These are phyloP conservation scores for Prunus fruticosa DNA, from an alignment of 306 rosid genomes.

Conservation along the genomic window DNA sequence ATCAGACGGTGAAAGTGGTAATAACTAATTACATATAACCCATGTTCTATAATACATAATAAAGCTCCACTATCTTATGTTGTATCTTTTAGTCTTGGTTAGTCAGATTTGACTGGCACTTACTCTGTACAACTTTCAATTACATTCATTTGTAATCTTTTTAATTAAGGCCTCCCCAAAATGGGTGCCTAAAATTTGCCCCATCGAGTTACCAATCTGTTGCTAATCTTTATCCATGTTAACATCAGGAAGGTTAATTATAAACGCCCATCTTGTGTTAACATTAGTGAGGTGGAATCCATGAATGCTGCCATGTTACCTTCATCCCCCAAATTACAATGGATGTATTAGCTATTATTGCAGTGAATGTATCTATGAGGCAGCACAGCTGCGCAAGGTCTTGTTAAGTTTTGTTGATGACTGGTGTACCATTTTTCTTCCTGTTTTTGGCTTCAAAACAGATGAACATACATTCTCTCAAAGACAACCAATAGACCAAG, in stretches of 20 bases:
- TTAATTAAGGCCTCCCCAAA: background rate
- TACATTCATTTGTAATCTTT: background rate
- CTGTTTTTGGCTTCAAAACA: slow-evolving; percentile 50
- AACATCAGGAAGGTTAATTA: background rate
- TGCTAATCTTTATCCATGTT: background rate
- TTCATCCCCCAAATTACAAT: slow-evolving; percentile 1
- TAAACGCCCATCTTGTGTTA: background rate
- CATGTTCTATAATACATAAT: slow-evolving; percentile 21
- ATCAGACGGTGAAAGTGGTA: slow-evolving; percentile 93
- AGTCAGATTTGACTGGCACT: slow-evolving; percentile 24
- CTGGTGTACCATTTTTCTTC: slow-evolving; percentile 14
- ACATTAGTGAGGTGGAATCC: background rate
- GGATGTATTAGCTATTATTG: background rate
- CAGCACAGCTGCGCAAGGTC: slow-evolving; percentile 15
- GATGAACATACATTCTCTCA: slow-evolving; percentile 54
- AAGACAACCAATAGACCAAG: slow-evolving; percentile 48
- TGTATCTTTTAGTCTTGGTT: slow-evolving; percentile 36
- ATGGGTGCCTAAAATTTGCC: background rate
- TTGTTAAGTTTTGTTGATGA: slow-evolving; percentile 15
- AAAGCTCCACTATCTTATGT: slow-evolving; percentile 32
- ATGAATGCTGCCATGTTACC: background rate
- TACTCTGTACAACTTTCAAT: slow-evolving; percentile 18
- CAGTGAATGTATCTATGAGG: slow-evolving; percentile 8
- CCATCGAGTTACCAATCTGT: background rate
- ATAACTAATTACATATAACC: slow-evolving; percentile 46